These are phyloP conservation scores for Fusarium nurragi DNA, from an alignment of 2,329 filamentous ascomycete species.

Conservation along the genomic window DNA sequence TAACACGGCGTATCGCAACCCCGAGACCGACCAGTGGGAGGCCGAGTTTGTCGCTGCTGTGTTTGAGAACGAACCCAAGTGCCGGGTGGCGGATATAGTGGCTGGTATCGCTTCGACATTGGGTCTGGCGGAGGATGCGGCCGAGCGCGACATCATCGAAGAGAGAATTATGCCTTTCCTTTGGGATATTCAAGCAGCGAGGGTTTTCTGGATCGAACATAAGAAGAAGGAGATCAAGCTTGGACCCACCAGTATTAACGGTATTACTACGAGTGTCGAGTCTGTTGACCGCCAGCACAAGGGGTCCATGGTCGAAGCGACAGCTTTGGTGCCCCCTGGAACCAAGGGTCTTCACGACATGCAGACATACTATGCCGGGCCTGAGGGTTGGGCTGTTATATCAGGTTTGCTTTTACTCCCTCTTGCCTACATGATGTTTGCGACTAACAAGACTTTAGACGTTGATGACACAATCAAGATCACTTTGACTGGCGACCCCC, in stretches of 20 bases:
- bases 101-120: slow-evolving; percentile 75
- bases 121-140: slow-evolving; percentile 69
- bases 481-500: slow-evolving; percentile 81
- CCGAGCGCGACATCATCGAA: slow-evolving; percentile 68
- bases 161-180: slow-evolving; percentile 80
- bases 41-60: slow-evolving; percentile 86
- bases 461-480: slow-evolving; percentile 97
- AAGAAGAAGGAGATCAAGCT: slow-evolving; percentile 61
- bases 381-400: slow-evolving; percentile 84
- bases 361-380: slow-evolving; percentile 77
- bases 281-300: slow-evolving; percentile 58
- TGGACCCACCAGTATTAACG: slow-evolving; percentile 76
- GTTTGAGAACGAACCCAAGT: slow-evolving; percentile 77
- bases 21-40: slow-evolving; percentile 68
- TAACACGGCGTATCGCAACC: slow-evolving; percentile 79
- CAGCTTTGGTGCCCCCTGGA: slow-evolving; percentile 61
- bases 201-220: slow-evolving; percentile 72
- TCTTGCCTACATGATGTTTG: background rate
- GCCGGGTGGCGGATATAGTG: slow-evolving; percentile 73
- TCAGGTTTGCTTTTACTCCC: slow-evolving; percentile 62
- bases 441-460: slow-evolving; percentile 60
- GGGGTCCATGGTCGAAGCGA: slow-evolving; percentile 58
- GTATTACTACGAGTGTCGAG: slow-evolving; percentile 73
- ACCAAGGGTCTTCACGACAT: slow-evolving; percentile 67
- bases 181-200: slow-evolving; percentile 76